Evolutionary conservation across 257 asterid species (phyloP).

Genomic region (Solanum pinnatisectum): DNA sequence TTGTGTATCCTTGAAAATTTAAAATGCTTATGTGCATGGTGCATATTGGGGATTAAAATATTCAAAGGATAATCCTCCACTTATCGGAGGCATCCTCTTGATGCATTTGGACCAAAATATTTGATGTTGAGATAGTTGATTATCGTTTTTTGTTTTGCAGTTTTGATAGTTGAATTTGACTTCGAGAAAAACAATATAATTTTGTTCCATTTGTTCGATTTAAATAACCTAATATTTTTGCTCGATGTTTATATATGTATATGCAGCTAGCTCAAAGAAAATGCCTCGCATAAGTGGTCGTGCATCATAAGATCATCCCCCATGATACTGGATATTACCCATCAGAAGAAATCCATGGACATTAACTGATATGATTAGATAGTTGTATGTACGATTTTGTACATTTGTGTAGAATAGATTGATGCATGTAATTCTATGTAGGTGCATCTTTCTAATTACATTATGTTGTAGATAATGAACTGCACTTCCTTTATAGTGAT

Average conservation of each 20-base stretch:
- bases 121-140: neutral
- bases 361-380: neutral
- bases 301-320: slow-evolving; percentile 33
- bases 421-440: neutral
- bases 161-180: neutral
- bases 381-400: neutral
- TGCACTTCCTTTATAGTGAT: neutral
- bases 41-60: neutral
- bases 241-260: neutral
- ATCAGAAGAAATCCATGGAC: neutral
- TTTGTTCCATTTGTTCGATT: neutral
- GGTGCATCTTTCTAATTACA: neutral
- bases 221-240: neutral
- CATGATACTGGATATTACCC: neutral
- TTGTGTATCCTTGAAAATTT: neutral
- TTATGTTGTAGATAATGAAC: neutral
- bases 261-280: slow-evolving; percentile 56
- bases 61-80: neutral
- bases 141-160: neutral
- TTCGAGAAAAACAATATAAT: neutral
- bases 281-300: slow-evolving; percentile 91
- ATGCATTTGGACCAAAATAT: neutral
- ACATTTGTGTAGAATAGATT: neutral
- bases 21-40: neutral
- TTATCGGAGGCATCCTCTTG: neutral